These are phyloP conservation scores for Mycena maculata DNA, from an alignment of 768 basidiomycete species.

Conservation along the genomic window DNA sequence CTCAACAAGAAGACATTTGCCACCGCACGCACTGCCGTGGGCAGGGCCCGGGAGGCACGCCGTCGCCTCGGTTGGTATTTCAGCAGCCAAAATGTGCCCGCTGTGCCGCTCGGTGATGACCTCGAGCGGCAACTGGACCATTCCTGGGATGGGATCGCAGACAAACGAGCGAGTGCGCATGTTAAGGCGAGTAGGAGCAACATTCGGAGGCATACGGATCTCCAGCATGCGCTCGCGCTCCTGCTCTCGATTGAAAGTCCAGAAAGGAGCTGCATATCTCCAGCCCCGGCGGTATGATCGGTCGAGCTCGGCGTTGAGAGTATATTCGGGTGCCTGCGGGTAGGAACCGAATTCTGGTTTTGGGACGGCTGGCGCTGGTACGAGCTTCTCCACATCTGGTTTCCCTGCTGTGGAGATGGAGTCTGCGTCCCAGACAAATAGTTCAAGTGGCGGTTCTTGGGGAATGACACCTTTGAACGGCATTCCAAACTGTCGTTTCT, in stretches of 20 bases:
- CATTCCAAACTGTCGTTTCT: constrained; percentile 1
- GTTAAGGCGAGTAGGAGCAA: neutral
- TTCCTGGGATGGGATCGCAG: constrained; percentile 22
- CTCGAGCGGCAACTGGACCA: constrained; percentile 20
- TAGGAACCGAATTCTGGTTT: neutral
- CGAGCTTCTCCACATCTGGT: neutral
- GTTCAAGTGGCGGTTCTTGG: neutral
- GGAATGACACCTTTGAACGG: neutral
- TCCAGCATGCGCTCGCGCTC: neutral
- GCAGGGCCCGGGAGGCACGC: no score
- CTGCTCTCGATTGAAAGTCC: neutral
- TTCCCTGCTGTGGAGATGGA: neutral
- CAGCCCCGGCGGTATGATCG: neutral
- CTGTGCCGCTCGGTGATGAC: no score
- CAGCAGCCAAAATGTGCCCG: no score
- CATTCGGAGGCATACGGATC: neutral
- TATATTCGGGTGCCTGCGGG: neutral
- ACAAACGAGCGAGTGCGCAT: neutral
- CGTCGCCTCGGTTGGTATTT: no score
- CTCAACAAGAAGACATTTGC: no score
- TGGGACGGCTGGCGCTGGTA: neutral
- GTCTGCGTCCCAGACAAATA: neutral
- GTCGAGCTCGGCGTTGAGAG: neutral
- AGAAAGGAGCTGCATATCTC: neutral
- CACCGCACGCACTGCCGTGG: no score